Evolutionary conservation across 495 filamentous ascomycete species (phyloP).

Genomic region (Neurospora sp.): DNA sequence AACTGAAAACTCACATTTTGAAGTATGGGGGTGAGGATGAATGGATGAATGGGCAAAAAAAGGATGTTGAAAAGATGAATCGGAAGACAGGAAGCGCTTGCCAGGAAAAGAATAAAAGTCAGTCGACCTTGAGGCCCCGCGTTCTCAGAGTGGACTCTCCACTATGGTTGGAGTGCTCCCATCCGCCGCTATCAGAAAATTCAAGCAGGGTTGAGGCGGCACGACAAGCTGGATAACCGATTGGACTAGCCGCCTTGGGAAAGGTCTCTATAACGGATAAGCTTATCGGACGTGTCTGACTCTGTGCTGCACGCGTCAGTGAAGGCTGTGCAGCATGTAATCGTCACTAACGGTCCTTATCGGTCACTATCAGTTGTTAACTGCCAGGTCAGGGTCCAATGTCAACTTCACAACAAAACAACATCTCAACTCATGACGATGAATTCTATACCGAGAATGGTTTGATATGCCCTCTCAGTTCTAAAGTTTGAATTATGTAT

Average conservation of each 20-base stretch:
- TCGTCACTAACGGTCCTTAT: not conserved
- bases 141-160: not conserved
- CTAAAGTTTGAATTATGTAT: not conserved
- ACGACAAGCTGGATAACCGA: not conserved
- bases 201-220: not conserved
- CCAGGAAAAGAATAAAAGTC: not conserved
- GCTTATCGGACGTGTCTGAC: not conserved
- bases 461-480: not conserved
- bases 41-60: not conserved
- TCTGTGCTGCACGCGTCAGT: not conserved
- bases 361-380: not conserved
- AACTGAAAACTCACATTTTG: not conserved
- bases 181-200: not conserved
- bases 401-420: not conserved
- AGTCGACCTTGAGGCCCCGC: not conserved
- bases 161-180: not conserved
- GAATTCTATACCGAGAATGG: not conserved
- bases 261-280: not conserved
- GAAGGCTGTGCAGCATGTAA: not conserved
- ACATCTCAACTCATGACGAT: not conserved
- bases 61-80: not conserved
- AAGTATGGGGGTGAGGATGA: not conserved
- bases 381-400: not conserved
- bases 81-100: not conserved
- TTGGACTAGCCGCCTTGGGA: not conserved